phyloP scores from a whole-genome alignment of 1,139 yeast species.

The Suhomyces bribrorum region DNA sequence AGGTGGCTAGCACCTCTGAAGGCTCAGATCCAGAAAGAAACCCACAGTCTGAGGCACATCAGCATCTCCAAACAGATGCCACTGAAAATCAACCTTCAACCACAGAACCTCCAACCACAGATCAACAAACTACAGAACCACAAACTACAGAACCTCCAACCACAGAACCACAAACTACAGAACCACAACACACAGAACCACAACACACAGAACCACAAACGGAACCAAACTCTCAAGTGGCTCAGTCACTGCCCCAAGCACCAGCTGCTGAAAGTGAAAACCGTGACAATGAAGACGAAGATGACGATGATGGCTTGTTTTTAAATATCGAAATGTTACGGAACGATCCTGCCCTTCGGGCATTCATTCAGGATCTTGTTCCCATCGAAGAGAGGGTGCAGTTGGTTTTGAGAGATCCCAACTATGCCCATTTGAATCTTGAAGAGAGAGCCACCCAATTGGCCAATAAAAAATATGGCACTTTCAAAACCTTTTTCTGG shows the following conservation, averaged over 20 bases:
- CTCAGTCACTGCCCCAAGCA: no score
- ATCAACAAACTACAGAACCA: no score
- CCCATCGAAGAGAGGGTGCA: constrained; percentile 45
- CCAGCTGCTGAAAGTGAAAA: neutral
- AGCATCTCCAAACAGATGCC: no score
- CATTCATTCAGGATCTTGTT: constrained; percentile 42
- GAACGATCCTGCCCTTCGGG: constrained; percentile 40
- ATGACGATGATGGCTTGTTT: constrained; percentile 28
- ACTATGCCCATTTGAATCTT: constrained; percentile 30
- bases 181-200: no score
- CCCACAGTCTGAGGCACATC: constrained; percentile 6
- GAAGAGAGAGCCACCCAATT: constrained; percentile 46
- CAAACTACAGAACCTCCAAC: no score
- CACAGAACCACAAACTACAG: constrained; percentile 12
- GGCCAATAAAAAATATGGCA: constrained; percentile 38
- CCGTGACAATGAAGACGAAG: constrained; percentile 19
- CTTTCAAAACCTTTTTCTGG: constrained; percentile 50
- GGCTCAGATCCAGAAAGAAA: no score
- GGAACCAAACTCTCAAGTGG: no score
- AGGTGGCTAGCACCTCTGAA: constrained; percentile 1
- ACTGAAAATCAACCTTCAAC: constrained; percentile 13
- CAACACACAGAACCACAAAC: no score
- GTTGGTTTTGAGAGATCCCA: constrained; percentile 33
- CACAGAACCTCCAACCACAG: no score
- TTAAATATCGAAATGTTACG: constrained; percentile 46